Evolutionary conservation across 352 stramenopile genomes (phyloP).

Genomic region (Pelagophyceae sp.): DNA sequence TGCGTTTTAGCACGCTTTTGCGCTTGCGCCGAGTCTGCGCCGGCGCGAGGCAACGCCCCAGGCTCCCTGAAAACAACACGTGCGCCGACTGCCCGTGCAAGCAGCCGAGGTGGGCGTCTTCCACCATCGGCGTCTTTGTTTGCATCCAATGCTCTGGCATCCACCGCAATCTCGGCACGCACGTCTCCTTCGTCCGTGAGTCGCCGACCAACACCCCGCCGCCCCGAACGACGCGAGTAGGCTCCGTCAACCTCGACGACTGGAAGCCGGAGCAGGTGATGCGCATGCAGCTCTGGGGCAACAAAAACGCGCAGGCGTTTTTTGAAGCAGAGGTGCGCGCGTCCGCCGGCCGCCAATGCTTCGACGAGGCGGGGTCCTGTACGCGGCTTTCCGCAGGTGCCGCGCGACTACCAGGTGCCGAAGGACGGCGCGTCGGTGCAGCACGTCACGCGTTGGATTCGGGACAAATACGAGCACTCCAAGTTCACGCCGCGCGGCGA

Average conservation of each 20-base stretch:
- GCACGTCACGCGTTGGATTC: conserved; percentile 38
- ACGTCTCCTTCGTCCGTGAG: conserved; percentile 61
- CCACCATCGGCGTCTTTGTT: conserved; percentile 88
- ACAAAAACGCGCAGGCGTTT: conserved; percentile 68
- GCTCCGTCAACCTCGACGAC: conserved; percentile 76
- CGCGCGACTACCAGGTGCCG: conserved; percentile 21
- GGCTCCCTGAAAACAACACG: conserved; percentile 38
- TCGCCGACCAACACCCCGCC: neutral
- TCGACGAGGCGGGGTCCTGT: too few relatives aligned
- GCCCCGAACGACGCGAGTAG: conserved; percentile 38
- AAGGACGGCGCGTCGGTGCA: conserved; percentile 14
- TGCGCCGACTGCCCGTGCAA: conserved; percentile 52
- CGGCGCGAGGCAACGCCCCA: neutral
- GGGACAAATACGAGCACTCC: conserved; percentile 39
- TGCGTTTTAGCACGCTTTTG: neutral
- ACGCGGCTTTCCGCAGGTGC: too few relatives aligned
- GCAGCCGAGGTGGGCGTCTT: conserved; percentile 84
- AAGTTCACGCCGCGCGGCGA: conserved; percentile 17
- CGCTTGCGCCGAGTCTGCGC: neutral
- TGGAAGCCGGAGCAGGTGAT: conserved; percentile 71
- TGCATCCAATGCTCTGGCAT: conserved; percentile 95
- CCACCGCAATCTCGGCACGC: conserved; percentile 83
- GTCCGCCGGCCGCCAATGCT: too few relatives aligned
- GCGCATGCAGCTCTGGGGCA: conserved; percentile 78
- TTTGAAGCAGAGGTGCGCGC: conserved; percentile 45